Conservation (phyloP, 495 filamentous ascomycete species). For the Rhypophila decipiens region DNA sequence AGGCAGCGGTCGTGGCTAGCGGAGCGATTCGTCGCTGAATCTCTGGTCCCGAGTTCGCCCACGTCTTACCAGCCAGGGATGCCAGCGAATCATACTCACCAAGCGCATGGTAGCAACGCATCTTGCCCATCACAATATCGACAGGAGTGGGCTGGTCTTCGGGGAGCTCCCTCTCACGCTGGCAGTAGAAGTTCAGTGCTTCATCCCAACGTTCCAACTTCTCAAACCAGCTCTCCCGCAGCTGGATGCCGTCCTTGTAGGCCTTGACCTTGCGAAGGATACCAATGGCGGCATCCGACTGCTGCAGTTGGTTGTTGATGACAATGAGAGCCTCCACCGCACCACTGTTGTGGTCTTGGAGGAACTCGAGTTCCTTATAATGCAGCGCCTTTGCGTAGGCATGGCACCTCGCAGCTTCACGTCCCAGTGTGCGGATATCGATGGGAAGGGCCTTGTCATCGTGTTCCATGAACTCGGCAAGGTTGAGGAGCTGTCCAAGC, state of each 20-base stretch:
- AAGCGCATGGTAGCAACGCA: conserved; percentile 95
- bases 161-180: conserved; percentile 62
- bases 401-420: conserved; percentile 91
- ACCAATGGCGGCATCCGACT: conserved; percentile 94
- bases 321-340: conserved; percentile 95
- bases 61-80: conserved; percentile 81
- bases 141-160: conserved; percentile 59
- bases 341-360: conserved; percentile 92
- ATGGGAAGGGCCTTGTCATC: conserved; percentile 97
- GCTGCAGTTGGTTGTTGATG: conserved; percentile 97
- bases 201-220: conserved; percentile 98
- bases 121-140: conserved; percentile 97
- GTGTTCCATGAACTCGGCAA: conserved; percentile 99
- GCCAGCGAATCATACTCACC: conserved; percentile 96
- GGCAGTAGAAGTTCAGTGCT: conserved; percentile 84
- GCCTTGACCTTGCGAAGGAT: conserved; percentile 91
- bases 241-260: conserved; percentile 82
- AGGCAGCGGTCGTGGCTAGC: conserved; percentile 91
- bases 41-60: conserved; percentile 77
- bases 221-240: conserved; percentile 98
- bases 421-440: conserved; percentile 86
- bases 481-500: conserved; percentile 86
- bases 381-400: conserved; percentile 97
- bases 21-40: conserved; percentile 84
- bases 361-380: conserved; percentile 97